Conservation (phyloP, 2,329 filamentous ascomycete genomes). For the Colletotrichum incanum region DNA sequence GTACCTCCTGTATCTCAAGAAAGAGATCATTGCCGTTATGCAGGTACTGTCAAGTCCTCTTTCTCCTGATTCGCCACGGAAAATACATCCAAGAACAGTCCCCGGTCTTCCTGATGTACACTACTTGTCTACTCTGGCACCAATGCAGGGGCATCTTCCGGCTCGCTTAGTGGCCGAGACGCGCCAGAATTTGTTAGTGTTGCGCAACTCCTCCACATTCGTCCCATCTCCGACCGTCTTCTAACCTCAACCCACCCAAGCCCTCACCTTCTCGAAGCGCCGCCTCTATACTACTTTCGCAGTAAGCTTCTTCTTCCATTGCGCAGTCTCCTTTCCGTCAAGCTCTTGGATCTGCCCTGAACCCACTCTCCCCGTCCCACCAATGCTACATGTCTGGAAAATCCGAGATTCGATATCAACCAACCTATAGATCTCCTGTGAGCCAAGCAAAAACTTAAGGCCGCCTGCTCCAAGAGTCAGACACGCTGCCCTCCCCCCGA, state of each 20-base stretch:
- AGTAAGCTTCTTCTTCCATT: slow-evolving; percentile 24
- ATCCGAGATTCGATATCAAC: slow-evolving; percentile 23
- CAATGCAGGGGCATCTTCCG: slow-evolving; percentile 33
- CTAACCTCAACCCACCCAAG: slow-evolving; percentile 29
- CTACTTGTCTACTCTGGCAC: slow-evolving; percentile 27
- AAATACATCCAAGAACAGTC: neutral
- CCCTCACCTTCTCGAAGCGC: slow-evolving; percentile 37
- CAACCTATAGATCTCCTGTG: slow-evolving; percentile 25
- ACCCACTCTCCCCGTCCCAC: neutral
- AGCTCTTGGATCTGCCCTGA: slow-evolving; percentile 19
- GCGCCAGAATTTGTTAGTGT: slow-evolving; percentile 41
- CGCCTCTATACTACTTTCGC: slow-evolving; percentile 18
- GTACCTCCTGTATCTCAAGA: neutral
- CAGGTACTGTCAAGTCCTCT: neutral
- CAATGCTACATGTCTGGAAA: slow-evolving; percentile 32
- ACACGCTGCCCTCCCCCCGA: neutral
- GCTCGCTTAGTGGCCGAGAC: slow-evolving; percentile 43
- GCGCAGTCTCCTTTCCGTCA: neutral
- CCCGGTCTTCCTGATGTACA: neutral
- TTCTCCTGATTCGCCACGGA: neutral
- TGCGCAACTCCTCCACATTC: slow-evolving; percentile 40
- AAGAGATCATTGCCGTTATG: neutral
- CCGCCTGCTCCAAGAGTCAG: neutral
- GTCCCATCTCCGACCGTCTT: slow-evolving; percentile 38
- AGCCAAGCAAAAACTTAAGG: slow-evolving; percentile 29